A percentile compares a stretch with the other conserved stretches of the same genome.
These are phyloP conservation scores for Carex cristatella DNA, from an alignment of 176 grass and related monocot species.

Conservation along the genomic window DNA sequence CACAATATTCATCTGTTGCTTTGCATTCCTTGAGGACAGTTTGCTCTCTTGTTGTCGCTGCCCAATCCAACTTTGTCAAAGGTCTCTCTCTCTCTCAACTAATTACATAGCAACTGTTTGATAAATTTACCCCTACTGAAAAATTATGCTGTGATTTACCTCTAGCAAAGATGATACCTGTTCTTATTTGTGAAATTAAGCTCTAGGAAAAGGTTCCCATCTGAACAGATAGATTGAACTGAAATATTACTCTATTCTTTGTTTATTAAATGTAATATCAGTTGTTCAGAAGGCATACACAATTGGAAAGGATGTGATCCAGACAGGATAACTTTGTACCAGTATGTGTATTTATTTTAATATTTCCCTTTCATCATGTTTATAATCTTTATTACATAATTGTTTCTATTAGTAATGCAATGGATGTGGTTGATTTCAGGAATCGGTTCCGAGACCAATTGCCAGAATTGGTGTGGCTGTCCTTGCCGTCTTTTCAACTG, in stretches of 20 bases:
- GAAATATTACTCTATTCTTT: not conserved
- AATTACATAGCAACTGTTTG: slow-evolving; percentile 1
- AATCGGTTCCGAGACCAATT: slow-evolving; percentile 67
- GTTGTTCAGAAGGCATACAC: slow-evolving; percentile 58
- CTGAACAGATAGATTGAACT: not conserved
- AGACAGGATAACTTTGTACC: slow-evolving; percentile 64
- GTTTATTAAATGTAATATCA: slow-evolving; percentile 14
- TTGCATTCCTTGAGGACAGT: slow-evolving; percentile 22
- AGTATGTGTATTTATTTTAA: slow-evolving; percentile 31
- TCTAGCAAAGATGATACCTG: not conserved
- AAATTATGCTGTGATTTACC: not conserved
- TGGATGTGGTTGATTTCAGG: slow-evolving; percentile 36
- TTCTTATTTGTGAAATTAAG: not conserved
- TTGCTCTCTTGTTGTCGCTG: slow-evolving; percentile 33
- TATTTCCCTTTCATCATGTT: not conserved
- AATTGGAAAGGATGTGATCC: slow-evolving; percentile 42
- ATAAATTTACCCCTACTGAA: not conserved
- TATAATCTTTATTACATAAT: not conserved
- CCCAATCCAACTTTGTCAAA: slow-evolving; percentile 51
- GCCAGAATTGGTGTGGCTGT: slow-evolving; percentile 64
- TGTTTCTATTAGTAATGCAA: not conserved
- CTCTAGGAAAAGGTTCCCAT: not conserved
- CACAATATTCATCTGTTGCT: not conserved
- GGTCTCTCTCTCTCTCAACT: slow-evolving; percentile 36
- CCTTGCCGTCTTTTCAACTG: slow-evolving; percentile 21